These are phyloP conservation scores for Pulveroboletus ravenelii DNA, from an alignment of 768 basidiomycete genomes.

Conservation along the genomic window DNA sequence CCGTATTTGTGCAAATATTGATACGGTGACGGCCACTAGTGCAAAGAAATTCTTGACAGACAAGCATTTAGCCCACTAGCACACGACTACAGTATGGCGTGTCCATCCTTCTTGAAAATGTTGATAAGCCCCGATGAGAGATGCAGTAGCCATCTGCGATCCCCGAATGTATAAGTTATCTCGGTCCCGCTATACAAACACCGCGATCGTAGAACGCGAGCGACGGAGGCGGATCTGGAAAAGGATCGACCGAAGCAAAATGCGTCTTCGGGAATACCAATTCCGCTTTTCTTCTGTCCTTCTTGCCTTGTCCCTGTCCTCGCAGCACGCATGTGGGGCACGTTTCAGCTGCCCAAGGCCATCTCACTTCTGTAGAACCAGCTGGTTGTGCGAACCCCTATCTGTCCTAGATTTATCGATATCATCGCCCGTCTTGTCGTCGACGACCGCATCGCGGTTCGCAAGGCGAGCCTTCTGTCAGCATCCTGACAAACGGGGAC, in stretches of 20 bases:
- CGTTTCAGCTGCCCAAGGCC: not conserved
- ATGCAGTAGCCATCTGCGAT: not conserved
- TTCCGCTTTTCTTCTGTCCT: no score
- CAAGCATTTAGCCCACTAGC: not conserved
- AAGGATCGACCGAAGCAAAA: no score
- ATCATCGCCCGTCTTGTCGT: not conserved
- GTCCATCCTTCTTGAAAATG: no score
- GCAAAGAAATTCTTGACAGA: not conserved
- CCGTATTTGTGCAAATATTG: constrained; percentile 9
- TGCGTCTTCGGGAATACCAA: no score
- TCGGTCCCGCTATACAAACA: constrained; percentile 1
- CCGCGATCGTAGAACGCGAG: not conserved
- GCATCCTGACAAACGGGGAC: no score
- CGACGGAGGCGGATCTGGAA: not conserved
- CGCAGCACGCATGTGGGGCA: not conserved
- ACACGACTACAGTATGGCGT: no score
- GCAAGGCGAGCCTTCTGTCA: not conserved
- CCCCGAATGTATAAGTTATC: not conserved
- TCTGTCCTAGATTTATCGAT: not conserved
- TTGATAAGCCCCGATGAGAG: not conserved
- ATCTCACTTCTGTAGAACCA: not conserved
- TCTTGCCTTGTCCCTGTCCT: not conserved
- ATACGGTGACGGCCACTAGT: not conserved
- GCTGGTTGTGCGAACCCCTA: not conserved
- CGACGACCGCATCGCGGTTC: not conserved